Base-by-base conservation (phyloP, 2,329 filamentous ascomycete genomes). In the Emmonsiellopsis sp. region DNA sequence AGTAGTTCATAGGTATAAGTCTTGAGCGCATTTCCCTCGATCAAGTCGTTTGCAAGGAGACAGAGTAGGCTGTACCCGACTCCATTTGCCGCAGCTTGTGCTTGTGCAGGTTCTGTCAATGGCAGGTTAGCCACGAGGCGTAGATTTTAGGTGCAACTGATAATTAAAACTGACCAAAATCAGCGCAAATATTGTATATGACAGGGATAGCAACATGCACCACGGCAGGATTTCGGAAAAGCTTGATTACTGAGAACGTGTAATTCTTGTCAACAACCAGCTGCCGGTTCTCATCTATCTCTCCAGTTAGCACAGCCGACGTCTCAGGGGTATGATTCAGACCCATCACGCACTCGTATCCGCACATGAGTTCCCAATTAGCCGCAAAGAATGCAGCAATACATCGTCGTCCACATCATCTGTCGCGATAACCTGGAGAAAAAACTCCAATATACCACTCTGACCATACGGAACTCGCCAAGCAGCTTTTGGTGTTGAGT, bases 361-460 rank as follows among this genome's bases (percentile, higher is more conserved):
- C 37, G 73, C 73, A 62, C 73, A 75, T 37, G 68, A 71, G 54
- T 75, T 75, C 5, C 71, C 72, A 53, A 73, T 62, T 13, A 75
- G 53, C 13, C 72, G 67, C 47, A 75, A 58, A 39, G 70, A 66
- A 57, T 74, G 71, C 13, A 71, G 62, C 49, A 74, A 52, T 8
- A 72, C 52, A 49, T 58, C 57, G 37, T 64, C 56, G 34, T 68
- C 63, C 32, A 64, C 55, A 6, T 57, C 58, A 8, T 63, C 59
- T 27, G 60, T 65, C 5, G 69, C 61, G 53, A 71, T 58, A 11
- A 73, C 59, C 36, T 63, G 63, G 46, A 74, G 62, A 51, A 73
- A 74, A 53, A 74, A 74, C 9, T 68, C 62, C 43, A 75, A 54
- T 40, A 75, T 64, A 2, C 71, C 70, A 40, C 63, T 61, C 53